phyloP scores from a whole-genome alignment of 768 basidiomycete species.

The Hericium alpestre region DNA sequence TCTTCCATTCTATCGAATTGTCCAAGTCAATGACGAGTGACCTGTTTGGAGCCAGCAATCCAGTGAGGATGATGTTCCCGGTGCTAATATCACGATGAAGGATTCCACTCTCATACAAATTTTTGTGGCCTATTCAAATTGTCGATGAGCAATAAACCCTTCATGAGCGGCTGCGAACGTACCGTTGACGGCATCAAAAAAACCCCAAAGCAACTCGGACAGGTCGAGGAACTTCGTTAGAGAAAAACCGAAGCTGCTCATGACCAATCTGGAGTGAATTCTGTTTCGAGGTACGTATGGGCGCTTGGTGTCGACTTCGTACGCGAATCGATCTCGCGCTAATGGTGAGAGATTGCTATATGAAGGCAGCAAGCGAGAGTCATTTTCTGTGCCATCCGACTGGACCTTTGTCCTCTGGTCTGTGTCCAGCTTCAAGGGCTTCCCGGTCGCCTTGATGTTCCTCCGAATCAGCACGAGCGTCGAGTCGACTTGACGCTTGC shows the following conservation, averaged over 20 bases:
- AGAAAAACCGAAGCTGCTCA: not conserved
- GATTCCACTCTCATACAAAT: not conserved
- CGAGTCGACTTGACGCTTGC: too few species aligned
- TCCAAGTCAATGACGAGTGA: not conserved
- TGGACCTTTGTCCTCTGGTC: too few species aligned
- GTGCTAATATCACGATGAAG: not conserved
- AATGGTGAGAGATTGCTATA: too few species aligned
- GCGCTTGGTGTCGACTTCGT: not conserved
- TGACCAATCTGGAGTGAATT: not conserved
- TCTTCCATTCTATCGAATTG: not conserved
- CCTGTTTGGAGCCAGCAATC: not conserved
- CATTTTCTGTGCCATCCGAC: too few species aligned
- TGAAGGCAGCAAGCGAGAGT: too few species aligned
- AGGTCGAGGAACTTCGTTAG: not conserved
- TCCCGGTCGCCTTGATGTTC: too few species aligned
- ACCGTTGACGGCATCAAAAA: not conserved
- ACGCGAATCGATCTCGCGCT: too few species aligned
- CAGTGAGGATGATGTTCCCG: not conserved
- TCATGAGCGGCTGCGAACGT: not conserved
- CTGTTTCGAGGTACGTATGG: not conserved
- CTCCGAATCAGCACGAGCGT: too few species aligned
- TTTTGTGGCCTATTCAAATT: not conserved
- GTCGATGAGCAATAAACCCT: not conserved
- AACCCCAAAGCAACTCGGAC: not conserved
- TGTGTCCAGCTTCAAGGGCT: too few species aligned